Conservation (phyloP, 2,329 filamentous ascomycete species). For the Hypoxylon sp. region DNA sequence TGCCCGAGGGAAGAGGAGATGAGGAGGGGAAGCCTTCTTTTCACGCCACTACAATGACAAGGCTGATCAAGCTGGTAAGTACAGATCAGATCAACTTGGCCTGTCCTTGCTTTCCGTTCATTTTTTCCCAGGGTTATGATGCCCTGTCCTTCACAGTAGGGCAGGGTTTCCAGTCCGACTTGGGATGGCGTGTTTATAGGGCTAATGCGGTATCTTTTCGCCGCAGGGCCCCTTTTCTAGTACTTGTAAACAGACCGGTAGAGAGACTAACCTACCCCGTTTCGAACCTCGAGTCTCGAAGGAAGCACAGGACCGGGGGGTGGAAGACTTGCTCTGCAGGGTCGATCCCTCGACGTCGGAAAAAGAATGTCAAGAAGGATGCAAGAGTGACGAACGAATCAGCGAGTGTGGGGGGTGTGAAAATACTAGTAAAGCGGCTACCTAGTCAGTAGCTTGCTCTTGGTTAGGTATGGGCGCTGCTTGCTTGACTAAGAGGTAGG, state of each 20-base stretch:
- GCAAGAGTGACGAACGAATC: constrained; percentile 50
- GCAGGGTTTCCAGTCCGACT: constrained; percentile 48
- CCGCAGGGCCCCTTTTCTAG: constrained; percentile 43
- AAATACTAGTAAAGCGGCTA: constrained; percentile 49
- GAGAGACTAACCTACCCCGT: constrained; percentile 41
- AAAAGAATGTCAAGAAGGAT: constrained; percentile 49
- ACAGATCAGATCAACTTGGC: constrained; percentile 46
- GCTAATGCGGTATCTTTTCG: constrained; percentile 47
- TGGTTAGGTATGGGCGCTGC: constrained; percentile 32
- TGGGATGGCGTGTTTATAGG: constrained; percentile 51
- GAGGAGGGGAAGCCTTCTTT: constrained; percentile 50
- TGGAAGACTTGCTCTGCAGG: constrained; percentile 48
- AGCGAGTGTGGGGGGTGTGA: constrained; percentile 48
- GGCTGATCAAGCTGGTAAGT: constrained; percentile 50
- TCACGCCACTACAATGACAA: constrained; percentile 51
- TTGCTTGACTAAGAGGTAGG: constrained; percentile 40
- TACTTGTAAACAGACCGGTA: constrained; percentile 30
- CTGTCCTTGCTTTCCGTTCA: constrained; percentile 45
- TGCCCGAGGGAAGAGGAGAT: constrained; percentile 44
- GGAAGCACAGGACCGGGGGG: constrained; percentile 49
- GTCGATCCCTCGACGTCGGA: constrained; percentile 51
- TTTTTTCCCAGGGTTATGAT: constrained; percentile 47
- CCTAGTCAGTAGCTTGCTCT: constrained; percentile 38
- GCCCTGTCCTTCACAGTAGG: constrained; percentile 43
- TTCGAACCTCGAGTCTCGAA: constrained; percentile 46